Conservation (phyloP, 345 rosid genomes). For the Camelina sativa region DNA sequence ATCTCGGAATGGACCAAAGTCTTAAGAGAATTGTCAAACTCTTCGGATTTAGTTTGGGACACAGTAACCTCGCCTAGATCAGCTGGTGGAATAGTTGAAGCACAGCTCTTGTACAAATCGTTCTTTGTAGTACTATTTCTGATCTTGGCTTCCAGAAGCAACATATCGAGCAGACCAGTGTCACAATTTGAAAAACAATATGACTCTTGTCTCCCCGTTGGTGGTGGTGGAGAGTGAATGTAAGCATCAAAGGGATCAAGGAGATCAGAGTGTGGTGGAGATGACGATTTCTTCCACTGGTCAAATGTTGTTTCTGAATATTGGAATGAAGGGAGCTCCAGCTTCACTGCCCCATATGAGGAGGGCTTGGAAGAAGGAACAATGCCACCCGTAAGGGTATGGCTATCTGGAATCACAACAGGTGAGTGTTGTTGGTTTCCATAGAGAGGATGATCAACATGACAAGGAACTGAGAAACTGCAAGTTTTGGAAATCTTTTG, state of each 20-base stretch:
- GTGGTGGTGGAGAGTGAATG: slow-evolving; percentile 74
- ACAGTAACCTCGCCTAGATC: slow-evolving; percentile 1
- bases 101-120: slow-evolving; percentile 63
- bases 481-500: slow-evolving; percentile 53
- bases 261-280: slow-evolving; percentile 54
- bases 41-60: slow-evolving; percentile 62
- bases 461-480: slow-evolving; percentile 51
- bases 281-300: slow-evolving; percentile 63
- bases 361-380: slow-evolving; percentile 86
- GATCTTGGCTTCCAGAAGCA: slow-evolving; percentile 77
- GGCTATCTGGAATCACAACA: slow-evolving; percentile 65
- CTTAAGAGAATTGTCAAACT: slow-evolving; percentile 61
- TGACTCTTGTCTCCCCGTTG: slow-evolving; percentile 51
- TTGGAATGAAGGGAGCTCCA: slow-evolving; percentile 99
- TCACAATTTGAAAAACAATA: slow-evolving; percentile 58
- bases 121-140: slow-evolving; percentile 65
- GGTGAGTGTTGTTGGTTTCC: slow-evolving; percentile 54
- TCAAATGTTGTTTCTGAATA: slow-evolving; percentile 71
- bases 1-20: slow-evolving; percentile 70
- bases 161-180: slow-evolving; percentile 91
- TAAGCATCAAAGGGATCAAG: slow-evolving; percentile 64
- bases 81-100: slow-evolving; percentile 55
- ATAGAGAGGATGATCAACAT: slow-evolving; percentile 59
- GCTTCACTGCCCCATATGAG: slow-evolving; percentile 69
- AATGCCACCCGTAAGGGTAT: slow-evolving; percentile 73